Percentiles rank a stretch among this genome's conserved stretches.
Conservation (phyloP, 306 rosid species). For the Pyrus bretschneideri region DNA sequence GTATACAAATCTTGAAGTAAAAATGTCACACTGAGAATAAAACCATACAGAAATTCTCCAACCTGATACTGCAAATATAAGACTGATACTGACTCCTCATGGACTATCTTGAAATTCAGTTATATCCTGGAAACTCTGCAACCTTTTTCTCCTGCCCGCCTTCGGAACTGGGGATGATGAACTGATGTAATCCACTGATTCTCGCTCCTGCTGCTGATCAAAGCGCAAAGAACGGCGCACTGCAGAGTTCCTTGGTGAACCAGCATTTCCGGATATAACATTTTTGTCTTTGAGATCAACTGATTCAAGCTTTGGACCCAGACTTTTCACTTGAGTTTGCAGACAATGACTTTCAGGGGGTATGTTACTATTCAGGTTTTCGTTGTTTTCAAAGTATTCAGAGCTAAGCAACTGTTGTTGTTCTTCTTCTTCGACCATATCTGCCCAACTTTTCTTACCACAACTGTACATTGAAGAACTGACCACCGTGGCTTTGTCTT, state of each 20-base stretch:
- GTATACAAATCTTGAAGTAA: neutral
- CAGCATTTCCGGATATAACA: constrained; percentile 2
- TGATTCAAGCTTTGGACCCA: constrained; percentile 31
- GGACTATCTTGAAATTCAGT: constrained; percentile 30
- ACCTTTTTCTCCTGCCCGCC: constrained; percentile 48
- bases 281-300: constrained; percentile 29
- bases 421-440: constrained; percentile 83
- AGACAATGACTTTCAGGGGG: constrained; percentile 26
- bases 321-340: constrained; percentile 27
- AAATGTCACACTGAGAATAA: neutral
- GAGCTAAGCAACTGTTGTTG: constrained; percentile 7
- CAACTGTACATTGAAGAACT: constrained; percentile 1
- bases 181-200: constrained; percentile 14
- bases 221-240: constrained; percentile 52
- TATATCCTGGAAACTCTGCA: constrained; percentile 52
- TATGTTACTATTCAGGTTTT: constrained; percentile 52
- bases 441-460: constrained; percentile 90
- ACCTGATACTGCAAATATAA: neutral
- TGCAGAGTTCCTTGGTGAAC: constrained; percentile 41
- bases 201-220: constrained; percentile 27
- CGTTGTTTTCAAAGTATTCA: constrained; percentile 33
- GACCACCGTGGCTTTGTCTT: constrained; percentile 1
- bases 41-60: neutral
- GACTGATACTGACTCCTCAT: constrained; percentile 12
- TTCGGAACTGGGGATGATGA: constrained; percentile 26